Percentiles rank a stretch among this genome's conserved stretches.
phyloP scores from a whole-genome alignment of 352 stramenopile species.

The Achlya hypogyna region DNA sequence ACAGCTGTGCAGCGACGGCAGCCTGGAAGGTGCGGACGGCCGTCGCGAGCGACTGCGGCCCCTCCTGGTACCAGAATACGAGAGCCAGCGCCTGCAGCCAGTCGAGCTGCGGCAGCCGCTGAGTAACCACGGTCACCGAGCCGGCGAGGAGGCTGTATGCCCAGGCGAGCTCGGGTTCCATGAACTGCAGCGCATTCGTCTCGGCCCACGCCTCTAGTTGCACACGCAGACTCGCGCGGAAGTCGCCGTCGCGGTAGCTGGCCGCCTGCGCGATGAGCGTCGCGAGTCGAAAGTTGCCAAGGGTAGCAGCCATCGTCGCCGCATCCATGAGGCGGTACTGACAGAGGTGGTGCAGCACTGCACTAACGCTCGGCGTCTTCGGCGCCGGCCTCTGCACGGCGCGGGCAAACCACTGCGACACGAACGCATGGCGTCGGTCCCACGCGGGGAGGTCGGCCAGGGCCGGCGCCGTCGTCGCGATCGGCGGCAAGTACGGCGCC shows the following conservation, averaged over 20 bases:
- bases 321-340: conserved; percentile 47
- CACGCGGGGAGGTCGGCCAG: background rate
- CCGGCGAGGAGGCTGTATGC: conserved; percentile 59
- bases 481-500: conserved; percentile 21
- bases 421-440: conserved; percentile 39
- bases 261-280: conserved; percentile 54
- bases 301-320: conserved; percentile 46
- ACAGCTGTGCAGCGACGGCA: conserved; percentile 35
- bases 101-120: conserved; percentile 22
- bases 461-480: conserved; percentile 23
- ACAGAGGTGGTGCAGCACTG: conserved; percentile 24
- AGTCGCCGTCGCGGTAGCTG: conserved; percentile 38
- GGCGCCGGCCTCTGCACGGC: conserved; percentile 25
- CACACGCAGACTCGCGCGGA: conserved; percentile 43
- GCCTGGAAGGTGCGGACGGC: conserved; percentile 34
- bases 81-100: conserved; percentile 56
- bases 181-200: conserved; percentile 37
- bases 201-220: conserved; percentile 55
- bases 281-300: conserved; percentile 49
- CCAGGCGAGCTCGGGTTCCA: conserved; percentile 48
- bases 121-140: conserved; percentile 46
- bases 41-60: conserved; percentile 37
- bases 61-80: conserved; percentile 62
- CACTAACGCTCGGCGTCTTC: background rate
- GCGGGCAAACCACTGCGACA: conserved; percentile 68